Evolutionary conservation across 192 early-diverging fungal species (phyloP).

Genomic region (Mortierella alpina): DNA sequence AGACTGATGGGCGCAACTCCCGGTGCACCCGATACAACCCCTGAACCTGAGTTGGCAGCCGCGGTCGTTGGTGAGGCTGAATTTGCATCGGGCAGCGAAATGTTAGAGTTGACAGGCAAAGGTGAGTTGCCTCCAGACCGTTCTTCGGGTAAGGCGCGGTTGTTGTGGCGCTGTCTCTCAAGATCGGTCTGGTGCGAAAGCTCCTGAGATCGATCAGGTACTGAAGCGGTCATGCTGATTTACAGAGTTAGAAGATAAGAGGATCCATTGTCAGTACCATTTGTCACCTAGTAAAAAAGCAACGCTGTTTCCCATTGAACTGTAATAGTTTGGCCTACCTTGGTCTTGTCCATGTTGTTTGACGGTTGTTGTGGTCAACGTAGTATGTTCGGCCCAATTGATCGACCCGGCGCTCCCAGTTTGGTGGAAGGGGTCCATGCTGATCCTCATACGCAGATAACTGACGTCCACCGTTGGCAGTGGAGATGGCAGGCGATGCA

Average conservation of each 20-base stretch:
- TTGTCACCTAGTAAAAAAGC: not conserved
- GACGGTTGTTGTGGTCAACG: slow-evolving; percentile 97
- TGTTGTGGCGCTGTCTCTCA: slow-evolving; percentile 84
- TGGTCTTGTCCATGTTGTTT: slow-evolving; percentile 91
- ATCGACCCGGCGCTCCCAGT: slow-evolving; percentile 96
- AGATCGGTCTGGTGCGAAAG: slow-evolving; percentile 69
- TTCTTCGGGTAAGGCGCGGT: slow-evolving; percentile 84
- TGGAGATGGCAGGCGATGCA: not conserved
- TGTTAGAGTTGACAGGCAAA: slow-evolving; percentile 26
- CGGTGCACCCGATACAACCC: slow-evolving; percentile 24
- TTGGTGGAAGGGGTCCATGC: slow-evolving; percentile 63
- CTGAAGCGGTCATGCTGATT: slow-evolving; percentile 48
- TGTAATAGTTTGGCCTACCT: slow-evolving; percentile 14
- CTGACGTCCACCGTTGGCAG: slow-evolving; percentile 34
- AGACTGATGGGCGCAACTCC: slow-evolving; percentile 50
- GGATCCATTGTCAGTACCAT: slow-evolving; percentile 17
- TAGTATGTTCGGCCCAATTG: slow-evolving; percentile 95
- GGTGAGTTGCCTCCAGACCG: slow-evolving; percentile 52
- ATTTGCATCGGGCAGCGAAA: slow-evolving; percentile 15
- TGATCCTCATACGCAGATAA: slow-evolving; percentile 67
- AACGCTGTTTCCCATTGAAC: slow-evolving; percentile 12
- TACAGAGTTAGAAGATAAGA: no score
- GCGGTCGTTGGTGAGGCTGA: slow-evolving; percentile 19
- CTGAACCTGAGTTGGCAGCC: slow-evolving; percentile 35
- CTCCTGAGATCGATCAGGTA: slow-evolving; percentile 53